These are phyloP conservation scores for Aspergillus fumigatus DNA, from an alignment of 2,329 filamentous ascomycete genomes.

Conservation along the genomic window DNA sequence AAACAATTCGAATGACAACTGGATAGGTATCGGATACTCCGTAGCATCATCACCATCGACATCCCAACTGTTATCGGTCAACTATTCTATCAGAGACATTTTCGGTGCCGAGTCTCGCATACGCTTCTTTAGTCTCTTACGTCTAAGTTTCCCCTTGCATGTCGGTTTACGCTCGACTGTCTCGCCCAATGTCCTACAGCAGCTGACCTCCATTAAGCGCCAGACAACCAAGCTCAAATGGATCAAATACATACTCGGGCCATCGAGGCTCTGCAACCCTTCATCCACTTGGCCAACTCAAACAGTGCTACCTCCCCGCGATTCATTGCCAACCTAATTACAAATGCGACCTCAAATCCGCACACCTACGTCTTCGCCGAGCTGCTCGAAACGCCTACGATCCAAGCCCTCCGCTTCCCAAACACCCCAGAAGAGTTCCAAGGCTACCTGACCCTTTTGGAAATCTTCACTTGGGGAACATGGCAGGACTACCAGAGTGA, in stretches of 20 bases:
- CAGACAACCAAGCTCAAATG: constrained; percentile 26
- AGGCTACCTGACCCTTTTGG: constrained; percentile 64
- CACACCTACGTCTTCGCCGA: constrained; percentile 93
- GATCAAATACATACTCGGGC: constrained; percentile 48
- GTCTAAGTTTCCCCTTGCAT: neutral
- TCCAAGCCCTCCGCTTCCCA: constrained; percentile 63
- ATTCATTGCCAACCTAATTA: constrained; percentile 79
- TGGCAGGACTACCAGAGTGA: constrained; percentile 69
- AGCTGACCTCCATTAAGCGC: neutral
- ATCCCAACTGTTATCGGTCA: neutral
- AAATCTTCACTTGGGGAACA: constrained; percentile 90
- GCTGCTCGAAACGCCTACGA: constrained; percentile 74
- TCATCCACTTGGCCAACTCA: constrained; percentile 80
- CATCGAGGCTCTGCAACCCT: constrained; percentile 68
- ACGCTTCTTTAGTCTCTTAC: neutral
- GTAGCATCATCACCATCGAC: constrained; percentile 1
- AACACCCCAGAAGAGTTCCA: constrained; percentile 58
- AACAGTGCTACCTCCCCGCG: constrained; percentile 67
- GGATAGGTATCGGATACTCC: neutral
- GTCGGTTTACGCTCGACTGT: neutral
- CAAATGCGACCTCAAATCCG: constrained; percentile 79
- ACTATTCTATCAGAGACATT: neutral
- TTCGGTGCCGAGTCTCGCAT: neutral
- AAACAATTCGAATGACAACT: constrained; percentile 11
- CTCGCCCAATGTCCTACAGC: neutral